Evolutionary conservation across 164 flowering plant species (phyloP), one percentile per base, ranked within the genome.

Genomic region (Magnolia kwangsiensis): DNA sequence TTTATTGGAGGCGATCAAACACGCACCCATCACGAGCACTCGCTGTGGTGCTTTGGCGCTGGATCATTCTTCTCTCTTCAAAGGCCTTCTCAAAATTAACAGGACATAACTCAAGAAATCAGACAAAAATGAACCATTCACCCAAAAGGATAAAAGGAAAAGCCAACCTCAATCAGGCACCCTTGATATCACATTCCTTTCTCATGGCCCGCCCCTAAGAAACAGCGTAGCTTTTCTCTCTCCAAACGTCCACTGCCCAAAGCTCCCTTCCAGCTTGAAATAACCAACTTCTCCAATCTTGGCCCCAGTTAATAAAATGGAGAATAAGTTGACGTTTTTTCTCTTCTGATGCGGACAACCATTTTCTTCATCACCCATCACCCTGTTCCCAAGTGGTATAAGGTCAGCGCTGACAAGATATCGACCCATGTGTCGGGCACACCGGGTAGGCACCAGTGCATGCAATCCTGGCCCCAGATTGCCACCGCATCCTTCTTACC

Each of bases 371-470:
- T 67, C 71, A 4, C 58, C 23, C 51, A 72, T 89, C 79, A 84
- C 67, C 83, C 76, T 8, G 50, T 81, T 70, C 75, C 84, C 65
- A 88, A 77, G 59, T 82, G 71, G 65, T 81, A 69, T 7, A 49
- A 81, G 37, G 93, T 88, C 66, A 87, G 63, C 59, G 85, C 83
- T 5, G 94, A 76, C 65, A 94, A 83, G 31, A 94, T 94, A 76
- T 94, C 97, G 51, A 92, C 97, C 99, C 97, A 91, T 37, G 93
- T 92, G 81, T 96, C 98, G 0, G 99, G 99, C 11, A 96, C 87
- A 66, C 99, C 99, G 8, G 99, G 98, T 50, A 96, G 86, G 87
- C 98, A 96, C 99, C 99, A 94, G 72, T 96, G 99, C 97, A 96
- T 86, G 88, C 99, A 96, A 72, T 96, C 99, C 84, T 96, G 97